Evolutionary conservation across 2,329 filamentous ascomycete genomes (phyloP), one percentile per base, ranked within the genome.

Genomic region (Calonectria pseudoturangicola): DNA sequence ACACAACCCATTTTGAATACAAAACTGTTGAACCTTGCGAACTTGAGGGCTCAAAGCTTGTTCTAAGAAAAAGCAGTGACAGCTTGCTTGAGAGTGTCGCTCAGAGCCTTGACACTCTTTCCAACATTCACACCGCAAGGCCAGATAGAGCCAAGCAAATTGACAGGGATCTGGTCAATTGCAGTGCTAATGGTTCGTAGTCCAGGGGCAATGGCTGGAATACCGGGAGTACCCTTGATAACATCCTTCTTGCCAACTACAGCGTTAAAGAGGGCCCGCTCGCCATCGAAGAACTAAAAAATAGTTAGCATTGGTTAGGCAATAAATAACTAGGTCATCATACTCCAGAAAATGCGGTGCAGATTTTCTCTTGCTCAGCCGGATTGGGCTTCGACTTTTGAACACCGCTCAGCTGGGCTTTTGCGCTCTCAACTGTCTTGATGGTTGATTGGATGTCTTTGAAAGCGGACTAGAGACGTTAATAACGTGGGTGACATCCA

Each of bases 11-110:
- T 36, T 13, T 36, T 13, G 33, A 36, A 13, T 10, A 36, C 30
- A 5, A 5, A 9, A 9, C 9, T 9, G 30, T 9, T 33, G 30
- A 9, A 33, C 5, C 5, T 33, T 33, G 30, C 9, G 30, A 33
- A 33, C 9, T 9, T 9, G 9, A 33, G 30, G 7, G 21, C 21
- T 21, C n/a, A 5, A 9, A 4, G 5, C 2, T 21, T 58, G 2
- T 2, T 3, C 2, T 60, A 41, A 27, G 33, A 7, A 28, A 18
- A 60, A 1, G 54, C 33, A 7, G 4, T 16, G 15, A 25, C 54
- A 41, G 54, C 21, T 9, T 41, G 33, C 33, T 60, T 41, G 13
- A 60, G 54, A 41, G 54, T 60, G 10, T 36, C n/a, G 13, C 54
- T 28, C 33, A 60, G 21, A 9, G 12, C 21, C 2, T 39, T 60